Base-by-base conservation (phyloP, 2,329 filamentous ascomycete species). In the Dactylonectria macrodidyma region DNA sequence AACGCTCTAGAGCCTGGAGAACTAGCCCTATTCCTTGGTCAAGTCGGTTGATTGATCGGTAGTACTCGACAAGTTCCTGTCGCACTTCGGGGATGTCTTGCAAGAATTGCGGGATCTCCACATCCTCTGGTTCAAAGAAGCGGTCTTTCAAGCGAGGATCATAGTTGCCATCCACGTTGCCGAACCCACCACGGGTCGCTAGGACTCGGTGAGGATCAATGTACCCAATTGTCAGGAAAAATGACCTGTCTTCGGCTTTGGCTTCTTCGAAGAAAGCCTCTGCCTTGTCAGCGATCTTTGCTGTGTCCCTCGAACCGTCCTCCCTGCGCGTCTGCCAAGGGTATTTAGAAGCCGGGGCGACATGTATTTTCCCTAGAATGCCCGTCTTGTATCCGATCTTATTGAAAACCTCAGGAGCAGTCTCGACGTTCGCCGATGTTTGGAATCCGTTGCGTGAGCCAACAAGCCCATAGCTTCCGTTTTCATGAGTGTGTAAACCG, bases 361-460 rank as follows among this genome's bases (percentile, higher is more conserved):
- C 85, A 54, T 87, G 85, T 0, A 87, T 76, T 70, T 87, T 87
- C 3, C 84, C 84, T 2, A 86, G 73, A 24, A 87, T 83, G 0
- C 83, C 84, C 0, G 84, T 87, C 50, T 76, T 79, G 67, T 86
- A 85, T 1, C 83, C 84, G 1, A 75, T 68, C 2, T 73, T 59
- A 19, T 79, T 79, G 67, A 87, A 80, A 0, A 85, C 63, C 0
- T 66, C 66, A 46, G 85, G 84, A 0, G 77, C 74, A 0, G 82
- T 83, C 52, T 86, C 79, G 33, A 86, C 75, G 65, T 84, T 76
- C 50, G 84, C 79, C 65, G 81, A 83, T 0, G 83, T 86, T 67
- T 78, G 74, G 57, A 87, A 87, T 65, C 84, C 82, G 66, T 81
- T 78, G 50, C 72, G 68, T 10, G 77, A 75, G 26, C 76, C 75